phyloP scores from a whole-genome alignment of 768 basidiomycete genomes.

The Trametes gibbosa region DNA sequence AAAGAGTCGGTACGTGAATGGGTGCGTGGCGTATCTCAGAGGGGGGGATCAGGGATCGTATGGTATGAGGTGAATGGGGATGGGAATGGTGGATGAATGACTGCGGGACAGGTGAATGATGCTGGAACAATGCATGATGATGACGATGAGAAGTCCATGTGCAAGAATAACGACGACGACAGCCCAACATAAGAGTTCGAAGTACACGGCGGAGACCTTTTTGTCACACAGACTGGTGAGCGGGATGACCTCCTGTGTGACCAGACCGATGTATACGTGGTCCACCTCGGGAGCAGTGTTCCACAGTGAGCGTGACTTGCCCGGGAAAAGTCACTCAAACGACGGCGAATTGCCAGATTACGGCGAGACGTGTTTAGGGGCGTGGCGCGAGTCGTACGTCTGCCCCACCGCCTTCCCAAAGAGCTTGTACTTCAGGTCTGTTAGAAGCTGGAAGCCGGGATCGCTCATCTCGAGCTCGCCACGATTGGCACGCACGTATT shows the following conservation, averaged over 20 bases:
- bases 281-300: background rate
- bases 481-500: constrained; percentile 43
- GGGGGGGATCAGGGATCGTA: constrained; percentile 10
- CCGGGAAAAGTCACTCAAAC: no score
- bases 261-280: background rate
- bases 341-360: background rate
- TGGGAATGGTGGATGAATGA: constrained; percentile 6
- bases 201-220: constrained; percentile 20
- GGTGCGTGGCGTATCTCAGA: background rate
- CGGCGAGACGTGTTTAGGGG: background rate
- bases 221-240: constrained; percentile 21
- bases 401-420: constrained; percentile 24
- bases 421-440: constrained; percentile 49
- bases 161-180: constrained; percentile 21
- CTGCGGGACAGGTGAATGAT: constrained; percentile 10
- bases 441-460: constrained; percentile 42
- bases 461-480: constrained; percentile 31
- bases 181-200: constrained; percentile 18
- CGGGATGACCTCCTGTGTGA: background rate
- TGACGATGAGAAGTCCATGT: constrained; percentile 26
- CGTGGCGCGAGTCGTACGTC: constrained; percentile 4
- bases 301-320: no score
- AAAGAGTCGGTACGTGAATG: constrained; percentile 3
- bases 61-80: constrained; percentile 18
- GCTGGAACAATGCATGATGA: constrained; percentile 28